Evolutionary conservation across 352 stramenopile species (phyloP), one percentile per base, ranked within the genome.

Genomic region (Aphanomyces invadans): DNA sequence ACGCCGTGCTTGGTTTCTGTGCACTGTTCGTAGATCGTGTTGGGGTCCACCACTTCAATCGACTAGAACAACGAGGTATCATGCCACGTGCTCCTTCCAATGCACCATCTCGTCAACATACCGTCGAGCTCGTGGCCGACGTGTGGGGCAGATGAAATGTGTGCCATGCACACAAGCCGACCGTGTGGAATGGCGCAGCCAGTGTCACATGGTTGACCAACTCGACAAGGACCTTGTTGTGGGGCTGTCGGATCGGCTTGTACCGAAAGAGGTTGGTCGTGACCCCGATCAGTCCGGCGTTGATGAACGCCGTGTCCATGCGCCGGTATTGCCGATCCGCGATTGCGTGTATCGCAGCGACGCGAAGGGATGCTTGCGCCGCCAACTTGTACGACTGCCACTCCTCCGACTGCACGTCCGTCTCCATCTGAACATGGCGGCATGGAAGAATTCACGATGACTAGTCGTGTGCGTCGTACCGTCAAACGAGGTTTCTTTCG

Each of bases 241-340:
- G 38, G 29, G 38, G 60, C 23, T 55, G 25, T 5, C n/a, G 39
- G 4, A 33, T 21, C 4, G 60, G 38, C 26, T 57, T 28, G 38
- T 29, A 23, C 5, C 60, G 60, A 28, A 49, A 57, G 19, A 36
- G 29, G 19, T 26, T 33, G 25, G 7, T 21, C 9, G 25, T 31
- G 19, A 33, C 4, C 12, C 23, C 38, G 33, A 57, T 42, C 32
- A 67, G 17, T 3, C 46, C 60, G 7, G 60, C 60, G 26, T 67
- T 67, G 46, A 67, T 39, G 33, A 59, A 67, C 9, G 60, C 60
- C 23, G 46, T 67, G 10, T 67, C 38, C 33, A 57, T 26, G 17
- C 55, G 55, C 21, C 7, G 38, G 39, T 64, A 64, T 26, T 64
- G 32, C 21, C 55, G 55, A 21, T 64, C 55, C 0, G 55, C 55